Base-by-base conservation (phyloP, 23 red algal genomes). In the Gracilaria domingensis region DNA sequence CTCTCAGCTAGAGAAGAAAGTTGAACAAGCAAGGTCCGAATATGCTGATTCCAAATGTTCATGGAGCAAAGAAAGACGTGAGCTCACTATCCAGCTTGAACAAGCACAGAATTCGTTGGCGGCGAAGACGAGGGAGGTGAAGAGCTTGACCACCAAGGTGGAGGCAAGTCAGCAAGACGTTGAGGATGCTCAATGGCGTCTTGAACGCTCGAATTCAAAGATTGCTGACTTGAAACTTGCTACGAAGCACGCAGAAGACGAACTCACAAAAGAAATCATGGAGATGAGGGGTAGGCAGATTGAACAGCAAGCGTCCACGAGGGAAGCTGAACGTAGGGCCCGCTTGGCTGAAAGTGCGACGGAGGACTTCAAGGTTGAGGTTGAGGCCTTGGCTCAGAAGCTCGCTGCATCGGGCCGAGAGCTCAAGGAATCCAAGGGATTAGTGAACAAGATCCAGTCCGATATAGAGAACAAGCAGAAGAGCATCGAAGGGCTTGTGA, bases 111-210 rank as follows among this genome's bases (percentile, higher is more conserved):
- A 80, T n/a, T 62, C 86, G 14, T 28, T 79, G 6, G 55, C 48
- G 13, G 72, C 50, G 16, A 89, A 80, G 86, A 54, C 69, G 38
- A 61, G 86, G 36, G 86, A 89, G 61, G 35, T 89, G 7, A 78
- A 80, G 47, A 79, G 72, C 56, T 50, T 79, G 57, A 80, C 47
- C 12, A 66, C 40, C 18, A 89, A 89, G 72, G 51, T 89, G 23
- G 74, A 79, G 12, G 86, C 72, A 39, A 70, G 62, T 38, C 69
- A 70, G 21, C 72, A 78, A 14, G 86, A 89, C 59, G 74, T 89
- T 14, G 86, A 89, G 17, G 86, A 89, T 42, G 49, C 74, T 12
- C 79, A 89, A 9, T 89, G 86, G 86, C 86, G 77, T 20, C 86
- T 89, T 60, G 86, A 89, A 35, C 58, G 86, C 21, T 70, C 86